Percentiles rank a stretch among this genome's conserved stretches.
Conservation (phyloP, 345 rosid species). For the Bruguiera gymnorhiza region DNA sequence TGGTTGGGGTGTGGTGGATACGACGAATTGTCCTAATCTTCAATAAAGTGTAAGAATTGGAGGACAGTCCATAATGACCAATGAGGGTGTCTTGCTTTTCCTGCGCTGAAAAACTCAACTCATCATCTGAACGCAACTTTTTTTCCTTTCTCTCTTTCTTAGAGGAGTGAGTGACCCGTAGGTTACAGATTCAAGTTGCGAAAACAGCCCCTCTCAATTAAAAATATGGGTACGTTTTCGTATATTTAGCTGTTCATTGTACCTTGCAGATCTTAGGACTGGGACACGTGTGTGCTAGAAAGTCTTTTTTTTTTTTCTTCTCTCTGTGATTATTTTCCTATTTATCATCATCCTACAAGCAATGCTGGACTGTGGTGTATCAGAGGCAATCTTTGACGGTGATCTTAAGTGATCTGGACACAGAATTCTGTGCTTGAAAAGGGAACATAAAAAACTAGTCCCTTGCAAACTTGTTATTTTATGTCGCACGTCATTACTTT, state of each 20-base stretch:
- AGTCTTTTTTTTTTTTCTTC: no score
- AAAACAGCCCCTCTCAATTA: no score
- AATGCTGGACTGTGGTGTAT: not conserved
- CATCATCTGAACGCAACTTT: not conserved
- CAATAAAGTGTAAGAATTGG: not conserved
- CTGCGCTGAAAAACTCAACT: not conserved
- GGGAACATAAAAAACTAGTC: not conserved
- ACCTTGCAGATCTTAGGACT: no score
- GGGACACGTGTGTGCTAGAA: no score
- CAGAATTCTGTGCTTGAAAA: not conserved
- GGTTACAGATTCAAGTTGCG: no score
- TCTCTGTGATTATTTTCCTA: no score
- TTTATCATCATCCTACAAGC: not conserved
- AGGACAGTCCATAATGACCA: not conserved
- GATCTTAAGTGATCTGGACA: not conserved
- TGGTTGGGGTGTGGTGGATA: not conserved
- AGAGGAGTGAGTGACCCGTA: no score
- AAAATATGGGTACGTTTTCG: no score
- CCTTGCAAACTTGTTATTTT: not conserved
- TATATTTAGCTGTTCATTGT: no score
- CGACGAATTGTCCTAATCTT: not conserved
- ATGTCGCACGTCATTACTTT: no score
- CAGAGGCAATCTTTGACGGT: not conserved
- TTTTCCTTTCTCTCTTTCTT: no score
- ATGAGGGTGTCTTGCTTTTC: not conserved